A percentile compares a stretch with the other conserved stretches of the same genome.
phyloP scores from a whole-genome alignment of 2,329 filamentous ascomycete species.

The Stachybotrys chartarum region DNA sequence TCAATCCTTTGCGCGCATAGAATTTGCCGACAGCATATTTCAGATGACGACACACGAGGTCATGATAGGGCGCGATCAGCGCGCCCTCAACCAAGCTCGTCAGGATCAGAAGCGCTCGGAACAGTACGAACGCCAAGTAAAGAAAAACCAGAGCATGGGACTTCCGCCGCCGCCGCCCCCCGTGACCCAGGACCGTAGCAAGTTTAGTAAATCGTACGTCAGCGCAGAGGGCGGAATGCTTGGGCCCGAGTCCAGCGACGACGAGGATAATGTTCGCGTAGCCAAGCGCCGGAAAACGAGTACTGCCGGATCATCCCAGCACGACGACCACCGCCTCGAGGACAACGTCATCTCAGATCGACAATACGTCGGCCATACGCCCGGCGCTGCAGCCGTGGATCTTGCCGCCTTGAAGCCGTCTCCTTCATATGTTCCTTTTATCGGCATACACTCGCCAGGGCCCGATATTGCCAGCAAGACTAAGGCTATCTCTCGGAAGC shows the following conservation, averaged over 20 bases:
- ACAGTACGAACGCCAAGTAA: constrained; percentile 33
- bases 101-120: constrained; percentile 42
- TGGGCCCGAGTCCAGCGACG: constrained; percentile 49
- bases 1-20: constrained; percentile 53
- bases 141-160: constrained; percentile 39
- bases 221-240: constrained; percentile 65
- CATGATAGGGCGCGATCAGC: constrained; percentile 64
- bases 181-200: constrained; percentile 41
- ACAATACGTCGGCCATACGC: constrained; percentile 54
- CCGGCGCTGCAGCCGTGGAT: constrained; percentile 52
- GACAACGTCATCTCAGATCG: constrained; percentile 47
- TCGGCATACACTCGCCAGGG: constrained; percentile 66
- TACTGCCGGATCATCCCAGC: constrained; percentile 32
- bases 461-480: constrained; percentile 55
- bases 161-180: constrained; percentile 46
- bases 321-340: constrained; percentile 34
- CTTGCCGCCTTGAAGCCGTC: constrained; percentile 53
- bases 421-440: constrained; percentile 54
- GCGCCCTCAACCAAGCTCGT: constrained; percentile 48
- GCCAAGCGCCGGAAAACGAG: constrained; percentile 40
- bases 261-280: constrained; percentile 40
- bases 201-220: constrained; percentile 58
- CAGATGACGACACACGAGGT: constrained; percentile 72
- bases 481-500: constrained; percentile 66
- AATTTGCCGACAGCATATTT: constrained; percentile 69